Evolutionary conservation across 768 basidiomycete genomes (phyloP), one percentile per base, ranked within the genome.

Genomic region (Termitomyces sp.): DNA sequence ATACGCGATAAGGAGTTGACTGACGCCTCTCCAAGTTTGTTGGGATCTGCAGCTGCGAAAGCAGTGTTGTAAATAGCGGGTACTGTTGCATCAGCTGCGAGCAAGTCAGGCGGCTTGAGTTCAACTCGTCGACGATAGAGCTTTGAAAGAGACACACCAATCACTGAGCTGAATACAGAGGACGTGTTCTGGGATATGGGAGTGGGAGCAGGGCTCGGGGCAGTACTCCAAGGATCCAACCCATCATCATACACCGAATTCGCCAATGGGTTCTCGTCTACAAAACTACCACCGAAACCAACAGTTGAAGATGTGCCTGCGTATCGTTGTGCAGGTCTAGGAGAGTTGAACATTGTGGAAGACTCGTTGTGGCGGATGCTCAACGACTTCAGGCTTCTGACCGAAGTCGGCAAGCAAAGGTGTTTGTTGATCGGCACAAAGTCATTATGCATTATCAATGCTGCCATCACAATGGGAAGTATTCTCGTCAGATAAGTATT

Each of bases 1-100:
- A 95, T 84, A 45, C 94, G 83, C 51, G 92, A 92, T 44, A 96
- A 77, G 0, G 92, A 82, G 66, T 88, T 91, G 40, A 97, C 86
- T 18, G 94, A 94, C 2, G 86, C 85, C 68, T 94, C 91, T 50
- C 92, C 93, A 13, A 84, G 76, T 63, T 84, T 83, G 35, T 68
- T 78, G n/a, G 84, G 80, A 73, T 94, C 92, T 33, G 92, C 87
- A 7, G 86, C 79, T 38, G 84, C 79, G 68, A 91, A 92, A 12
- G 94, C 85, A 50, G 80, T 80, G 62, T 84, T 82, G 75, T 97
- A 97, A 53, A 89, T 80, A 18, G 85, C 74, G 28, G 94, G 94
- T 13, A 94, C 87, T 24, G 86, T 88, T 46, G 91, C 92, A 73
- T 91, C 88, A 60, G 85, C 92, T 94, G 69, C 58, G 54, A 20